Evolutionary conservation across 306 rosid species (phyloP), one percentile per base, ranked within the genome.

Genomic region (Biancaea sappan): DNA sequence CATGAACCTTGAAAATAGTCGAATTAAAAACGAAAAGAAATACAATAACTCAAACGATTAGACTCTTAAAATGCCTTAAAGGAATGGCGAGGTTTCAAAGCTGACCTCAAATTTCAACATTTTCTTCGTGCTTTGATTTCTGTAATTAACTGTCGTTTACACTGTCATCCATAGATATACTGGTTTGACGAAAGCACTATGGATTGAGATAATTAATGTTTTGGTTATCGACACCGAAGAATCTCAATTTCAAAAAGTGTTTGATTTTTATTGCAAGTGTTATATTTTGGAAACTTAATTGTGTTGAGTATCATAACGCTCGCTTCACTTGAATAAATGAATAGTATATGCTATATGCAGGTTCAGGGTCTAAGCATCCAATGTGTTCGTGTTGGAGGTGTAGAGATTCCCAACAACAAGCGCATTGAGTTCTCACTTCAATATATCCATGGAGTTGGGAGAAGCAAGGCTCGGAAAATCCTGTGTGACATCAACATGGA

Each of bases 401-500:
- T 94, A 14, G 97, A 92, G 85, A 83, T 94, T 77, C 97, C 97
- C 4, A 94, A 84, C 91, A 91, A 83, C 87, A 94, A 92, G 83
- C 60, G 97, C 75, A 82, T 94, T 18, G 93, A 87, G 79, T 92
- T 15, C 60, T 94, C 99, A 15, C 89, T 94, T 12, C 99, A 88
- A 82, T 92, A 94, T 67, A 83, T 94, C 64, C 99, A 94, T 66
- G 99, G 97, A 48, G 84, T 94, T 79, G 99, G 97, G 13, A 88
- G 99, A 3, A 90, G 35, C 51, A 79, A 81, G 51, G 89, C 97
- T 21, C 79, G 87, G 16, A 50, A 85, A 58, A 92, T 94, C 68
- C 84, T 94, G 2, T 63, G 25, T 62, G 99, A 94, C 75, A 78
- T 92, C 31, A 80, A 3, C 57, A 81, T 92, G 85, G 91, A 84